These are phyloP conservation scores for Daucus carota DNA, from an alignment of 129 eudicot species.

Conservation along the genomic window DNA sequence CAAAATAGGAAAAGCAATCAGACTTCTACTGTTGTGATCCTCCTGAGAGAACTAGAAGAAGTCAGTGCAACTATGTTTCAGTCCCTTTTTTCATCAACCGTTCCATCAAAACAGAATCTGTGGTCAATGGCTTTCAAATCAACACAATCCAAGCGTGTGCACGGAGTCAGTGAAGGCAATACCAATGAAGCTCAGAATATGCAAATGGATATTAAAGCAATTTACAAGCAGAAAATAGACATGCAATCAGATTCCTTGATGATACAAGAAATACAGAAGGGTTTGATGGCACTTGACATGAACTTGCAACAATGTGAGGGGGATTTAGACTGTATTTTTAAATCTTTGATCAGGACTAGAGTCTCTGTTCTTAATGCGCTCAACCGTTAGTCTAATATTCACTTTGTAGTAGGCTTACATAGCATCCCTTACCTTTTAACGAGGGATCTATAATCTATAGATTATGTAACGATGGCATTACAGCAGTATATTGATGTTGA, in stretches of 20 bases:
- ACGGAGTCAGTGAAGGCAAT: not conserved
- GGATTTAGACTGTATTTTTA: not conserved
- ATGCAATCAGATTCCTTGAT: not conserved
- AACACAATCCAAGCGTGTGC: slow-evolving; percentile 1
- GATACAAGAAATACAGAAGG: not conserved
- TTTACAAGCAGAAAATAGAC: slow-evolving; percentile 5
- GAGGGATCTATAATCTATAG: slow-evolving; percentile 4
- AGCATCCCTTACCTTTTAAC: not conserved
- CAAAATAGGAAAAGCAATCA: not conserved
- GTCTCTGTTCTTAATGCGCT: slow-evolving; percentile 10
- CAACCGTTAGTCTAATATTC: not conserved
- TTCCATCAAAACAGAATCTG: not conserved
- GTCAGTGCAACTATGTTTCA: not conserved
- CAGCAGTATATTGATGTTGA: not conserved
- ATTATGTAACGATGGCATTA: not conserved
- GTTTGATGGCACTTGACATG: not conserved
- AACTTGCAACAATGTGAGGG: slow-evolving; percentile 1
- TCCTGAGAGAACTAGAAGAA: slow-evolving; percentile 1
- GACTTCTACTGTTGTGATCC: not conserved
- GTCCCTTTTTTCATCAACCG: not conserved
- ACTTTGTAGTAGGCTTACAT: not conserved
- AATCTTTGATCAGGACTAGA: slow-evolving; percentile 12
- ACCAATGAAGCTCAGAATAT: not conserved
- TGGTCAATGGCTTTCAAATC: not conserved
- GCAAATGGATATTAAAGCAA: not conserved